These are phyloP conservation scores for Botrytis tulipae DNA, from an alignment of 2,329 filamentous ascomycete species.

Conservation along the genomic window DNA sequence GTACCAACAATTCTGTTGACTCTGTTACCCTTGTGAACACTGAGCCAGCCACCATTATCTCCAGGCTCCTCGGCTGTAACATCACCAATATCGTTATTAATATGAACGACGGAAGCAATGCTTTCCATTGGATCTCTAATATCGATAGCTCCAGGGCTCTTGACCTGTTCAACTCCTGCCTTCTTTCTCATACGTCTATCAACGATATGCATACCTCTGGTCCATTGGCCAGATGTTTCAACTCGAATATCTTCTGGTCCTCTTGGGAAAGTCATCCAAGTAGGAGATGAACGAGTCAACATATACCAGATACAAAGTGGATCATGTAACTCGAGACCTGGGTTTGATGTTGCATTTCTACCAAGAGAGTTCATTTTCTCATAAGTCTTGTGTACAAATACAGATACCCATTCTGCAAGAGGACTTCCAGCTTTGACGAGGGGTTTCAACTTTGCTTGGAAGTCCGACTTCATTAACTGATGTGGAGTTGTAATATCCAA, in stretches of 20 bases:
- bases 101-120: slow-evolving; percentile 31
- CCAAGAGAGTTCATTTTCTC: slow-evolving; percentile 63
- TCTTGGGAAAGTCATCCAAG: slow-evolving; percentile 55
- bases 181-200: slow-evolving; percentile 66
- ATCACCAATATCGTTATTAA: slow-evolving; percentile 44
- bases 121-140: slow-evolving; percentile 40
- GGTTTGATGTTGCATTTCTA: slow-evolving; percentile 49
- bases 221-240: slow-evolving; percentile 93
- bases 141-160: slow-evolving; percentile 38
- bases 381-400: slow-evolving; percentile 71
- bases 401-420: slow-evolving; percentile 69
- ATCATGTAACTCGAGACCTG: slow-evolving; percentile 70
- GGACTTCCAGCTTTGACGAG: slow-evolving; percentile 64
- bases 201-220: slow-evolving; percentile 82
- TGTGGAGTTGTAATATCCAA: slow-evolving; percentile 76
- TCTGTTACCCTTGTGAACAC: slow-evolving; percentile 70
- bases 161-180: slow-evolving; percentile 42
- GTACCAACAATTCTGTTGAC: slow-evolving; percentile 70
- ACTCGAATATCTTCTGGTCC: slow-evolving; percentile 78
- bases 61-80: slow-evolving; percentile 59
- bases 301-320: slow-evolving; percentile 79
- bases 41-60: slow-evolving; percentile 77
- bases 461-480: slow-evolving; percentile 59
- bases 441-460: slow-evolving; percentile 54
- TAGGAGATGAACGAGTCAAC: slow-evolving; percentile 57